phyloP scores from a whole-genome alignment of 208 protist species.

The Leishmania lainsoni region DNA sequence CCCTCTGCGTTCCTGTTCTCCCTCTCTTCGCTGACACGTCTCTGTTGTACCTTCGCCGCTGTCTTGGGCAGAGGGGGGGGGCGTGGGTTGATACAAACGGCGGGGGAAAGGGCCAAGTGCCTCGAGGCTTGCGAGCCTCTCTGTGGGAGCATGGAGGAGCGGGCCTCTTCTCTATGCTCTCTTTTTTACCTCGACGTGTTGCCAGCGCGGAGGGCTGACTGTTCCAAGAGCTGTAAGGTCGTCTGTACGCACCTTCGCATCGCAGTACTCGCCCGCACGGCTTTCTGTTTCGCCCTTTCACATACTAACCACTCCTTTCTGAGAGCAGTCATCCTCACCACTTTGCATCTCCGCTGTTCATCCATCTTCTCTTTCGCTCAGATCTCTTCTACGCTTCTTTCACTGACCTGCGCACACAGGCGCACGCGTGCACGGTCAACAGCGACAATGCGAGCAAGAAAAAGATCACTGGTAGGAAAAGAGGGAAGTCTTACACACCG shows the following conservation, averaged over 20 bases:
- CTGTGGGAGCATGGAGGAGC: neutral
- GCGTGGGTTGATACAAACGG: neutral
- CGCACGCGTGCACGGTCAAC: neutral
- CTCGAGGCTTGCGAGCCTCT: neutral
- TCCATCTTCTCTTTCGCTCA: neutral
- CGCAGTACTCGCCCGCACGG: neutral
- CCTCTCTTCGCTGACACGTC: neutral
- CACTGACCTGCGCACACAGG: neutral
- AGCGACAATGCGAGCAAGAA: neutral
- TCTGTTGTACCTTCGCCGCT: neutral
- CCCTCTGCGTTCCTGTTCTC: neutral
- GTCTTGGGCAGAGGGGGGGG: neutral
- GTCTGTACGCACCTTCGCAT: neutral
- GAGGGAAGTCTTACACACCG: neutral
- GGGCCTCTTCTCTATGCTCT: neutral
- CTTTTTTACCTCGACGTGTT: neutral
- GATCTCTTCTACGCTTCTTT: neutral
- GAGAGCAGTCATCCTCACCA: neutral
- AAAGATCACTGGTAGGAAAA: neutral
- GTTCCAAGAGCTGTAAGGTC: neutral
- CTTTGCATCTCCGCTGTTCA: neutral
- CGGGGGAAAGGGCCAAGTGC: neutral
- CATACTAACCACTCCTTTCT: neutral
- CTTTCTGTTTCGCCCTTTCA: neutral
- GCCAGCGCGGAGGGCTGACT: neutral